Conservation (phyloP, 2,329 filamentous ascomycete genomes). For the Penicillium sp. region DNA sequence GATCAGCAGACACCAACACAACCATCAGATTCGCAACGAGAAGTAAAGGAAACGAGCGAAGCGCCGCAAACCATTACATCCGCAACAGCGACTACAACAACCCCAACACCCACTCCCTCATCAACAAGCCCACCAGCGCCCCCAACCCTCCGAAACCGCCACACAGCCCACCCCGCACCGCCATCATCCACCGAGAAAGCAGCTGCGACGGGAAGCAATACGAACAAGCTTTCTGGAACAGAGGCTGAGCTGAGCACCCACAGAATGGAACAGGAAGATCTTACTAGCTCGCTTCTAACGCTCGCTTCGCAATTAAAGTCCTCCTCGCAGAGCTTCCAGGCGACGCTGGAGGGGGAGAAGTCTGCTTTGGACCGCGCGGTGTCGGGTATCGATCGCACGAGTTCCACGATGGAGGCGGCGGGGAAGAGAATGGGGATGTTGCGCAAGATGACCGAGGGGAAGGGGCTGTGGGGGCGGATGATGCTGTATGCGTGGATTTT, state of each 20-base stretch:
- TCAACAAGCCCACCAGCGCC: background rate
- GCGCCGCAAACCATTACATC: constrained; percentile 2
- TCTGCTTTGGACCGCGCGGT: constrained; percentile 69
- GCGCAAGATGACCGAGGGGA: constrained; percentile 78
- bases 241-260: constrained; percentile 76
- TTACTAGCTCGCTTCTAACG: constrained; percentile 76
- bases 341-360: constrained; percentile 71
- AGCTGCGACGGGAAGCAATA: constrained; percentile 11
- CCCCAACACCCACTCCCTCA: background rate
- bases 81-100: constrained; percentile 11
- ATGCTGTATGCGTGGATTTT: constrained; percentile 82
- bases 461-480: constrained; percentile 81
- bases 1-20: background rate
- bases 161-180: constrained; percentile 9
- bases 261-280: constrained; percentile 75
- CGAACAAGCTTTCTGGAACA: constrained; percentile 44
- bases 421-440: constrained; percentile 74
- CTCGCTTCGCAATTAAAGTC: constrained; percentile 77
- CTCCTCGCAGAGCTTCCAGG: constrained; percentile 69
- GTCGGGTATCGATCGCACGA: constrained; percentile 74
- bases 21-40: background rate
- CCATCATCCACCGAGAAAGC: constrained; percentile 17
- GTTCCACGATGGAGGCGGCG: constrained; percentile 72
- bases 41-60: background rate
- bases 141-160: constrained; percentile 31